Conservation (phyloP, 306 rosid species). For the Cucumis sativus region Cucumber_9930_V3 NC_026660.2:20899501-20900000, state of each 20-base stretch:
- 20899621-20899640: conserved; percentile 20
- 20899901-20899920: not conserved
- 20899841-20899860: not conserved
- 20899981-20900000: no score
- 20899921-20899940: not conserved
- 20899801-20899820: conserved; percentile 6
- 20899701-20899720: conserved; percentile 41
- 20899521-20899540: conserved; percentile 37
- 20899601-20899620: conserved; percentile 38
- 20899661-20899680: conserved; percentile 97
- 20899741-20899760: conserved; percentile 56
- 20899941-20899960: no score
- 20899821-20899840: not conserved
- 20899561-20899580: conserved; percentile 19
- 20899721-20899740: conserved; percentile 89
- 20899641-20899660: conserved; percentile 34
- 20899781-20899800: conserved; percentile 90
- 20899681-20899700: conserved; percentile 63
- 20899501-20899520: conserved; percentile 74
- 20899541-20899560: conserved; percentile 26
- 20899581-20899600: conserved; percentile 70
- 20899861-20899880: not conserved
- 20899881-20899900: not conserved
- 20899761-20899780: conserved; percentile 73
- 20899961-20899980: no score